phyloP scores from a whole-genome alignment of 2,329 filamentous ascomycete species.

The Aspergillus glaucus region DNA sequence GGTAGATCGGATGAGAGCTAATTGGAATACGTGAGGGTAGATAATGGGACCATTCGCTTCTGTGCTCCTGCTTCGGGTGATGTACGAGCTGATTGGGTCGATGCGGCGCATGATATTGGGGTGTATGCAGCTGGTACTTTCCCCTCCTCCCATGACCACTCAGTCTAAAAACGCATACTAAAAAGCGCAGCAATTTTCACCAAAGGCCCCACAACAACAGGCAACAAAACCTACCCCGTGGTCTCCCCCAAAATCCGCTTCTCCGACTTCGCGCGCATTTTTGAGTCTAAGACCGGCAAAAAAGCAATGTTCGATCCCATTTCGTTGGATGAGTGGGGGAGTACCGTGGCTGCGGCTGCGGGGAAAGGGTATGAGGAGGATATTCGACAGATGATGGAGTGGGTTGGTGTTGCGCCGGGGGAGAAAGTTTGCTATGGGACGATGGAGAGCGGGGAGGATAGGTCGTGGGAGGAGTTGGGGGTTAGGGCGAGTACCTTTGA shows the following conservation, averaged over 20 bases:
- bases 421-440: constrained; percentile 16
- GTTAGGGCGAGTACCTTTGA: constrained; percentile 13
- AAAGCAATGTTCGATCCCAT: constrained; percentile 7
- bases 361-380: constrained; percentile 11
- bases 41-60: constrained; percentile 11
- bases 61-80: constrained; percentile 5
- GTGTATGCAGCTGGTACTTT: constrained; percentile 12
- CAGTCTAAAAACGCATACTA: not conserved
- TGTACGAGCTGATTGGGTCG: constrained; percentile 12
- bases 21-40: not conserved
- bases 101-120: constrained; percentile 14
- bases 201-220: constrained; percentile 6
- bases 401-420: constrained; percentile 10
- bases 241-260: constrained; percentile 3
- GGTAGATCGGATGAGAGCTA: not conserved
- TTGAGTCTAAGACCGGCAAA: constrained; percentile 5
- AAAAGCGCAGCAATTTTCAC: constrained; percentile 6
- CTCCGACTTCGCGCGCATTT: constrained; percentile 6
- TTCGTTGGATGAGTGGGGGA: constrained; percentile 9
- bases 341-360: constrained; percentile 2
- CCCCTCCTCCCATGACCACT: not conserved
- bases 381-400: constrained; percentile 16
- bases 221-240: constrained; percentile 9
- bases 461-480: constrained; percentile 10
- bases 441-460: constrained; percentile 6